phyloP scores from a whole-genome alignment of 805 yeast species.

The Priceomyces medius region DNA sequence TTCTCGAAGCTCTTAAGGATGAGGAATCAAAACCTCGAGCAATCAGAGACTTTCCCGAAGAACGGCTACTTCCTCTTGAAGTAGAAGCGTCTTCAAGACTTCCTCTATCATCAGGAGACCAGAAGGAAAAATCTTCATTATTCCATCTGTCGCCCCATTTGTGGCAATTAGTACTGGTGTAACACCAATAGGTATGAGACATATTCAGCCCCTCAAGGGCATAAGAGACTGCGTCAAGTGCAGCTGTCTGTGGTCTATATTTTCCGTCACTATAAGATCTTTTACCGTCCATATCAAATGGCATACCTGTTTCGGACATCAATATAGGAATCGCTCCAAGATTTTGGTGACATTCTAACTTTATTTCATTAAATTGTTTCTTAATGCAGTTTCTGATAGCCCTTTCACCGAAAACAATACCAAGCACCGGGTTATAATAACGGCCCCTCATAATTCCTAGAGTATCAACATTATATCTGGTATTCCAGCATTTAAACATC shows the following conservation, averaged over 20 bases:
- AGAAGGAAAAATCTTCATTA: constrained; percentile 88
- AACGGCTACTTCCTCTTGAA: background rate
- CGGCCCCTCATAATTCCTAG: constrained; percentile 80
- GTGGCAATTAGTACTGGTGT: constrained; percentile 70
- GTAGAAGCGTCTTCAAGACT: background rate
- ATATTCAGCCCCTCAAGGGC: constrained; percentile 76
- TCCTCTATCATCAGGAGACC: constrained; percentile 64
- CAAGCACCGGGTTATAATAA: constrained; percentile 69
- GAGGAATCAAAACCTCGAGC: background rate
- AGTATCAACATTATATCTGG: constrained; percentile 80
- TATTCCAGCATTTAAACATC: constrained; percentile 89
- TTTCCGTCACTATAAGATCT: constrained; percentile 65
- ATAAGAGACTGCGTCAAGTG: constrained; percentile 76
- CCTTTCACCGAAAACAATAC: constrained; percentile 78
- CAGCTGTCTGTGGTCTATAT: constrained; percentile 72
- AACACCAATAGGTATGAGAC: constrained; percentile 85
- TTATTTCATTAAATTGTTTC: constrained; percentile 66
- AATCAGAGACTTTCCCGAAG: background rate
- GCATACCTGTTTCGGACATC: constrained; percentile 96
- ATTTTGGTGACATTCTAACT: constrained; percentile 56
- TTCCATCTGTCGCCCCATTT: constrained; percentile 92
- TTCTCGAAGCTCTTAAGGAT: background rate
- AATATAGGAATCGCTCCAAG: constrained; percentile 75
- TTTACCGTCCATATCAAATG: constrained; percentile 89
- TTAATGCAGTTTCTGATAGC: constrained; percentile 72